These are phyloP conservation scores for Metarhizium anisopliae DNA, from an alignment of 2,329 filamentous ascomycete genomes.

Conservation along the genomic window DNA sequence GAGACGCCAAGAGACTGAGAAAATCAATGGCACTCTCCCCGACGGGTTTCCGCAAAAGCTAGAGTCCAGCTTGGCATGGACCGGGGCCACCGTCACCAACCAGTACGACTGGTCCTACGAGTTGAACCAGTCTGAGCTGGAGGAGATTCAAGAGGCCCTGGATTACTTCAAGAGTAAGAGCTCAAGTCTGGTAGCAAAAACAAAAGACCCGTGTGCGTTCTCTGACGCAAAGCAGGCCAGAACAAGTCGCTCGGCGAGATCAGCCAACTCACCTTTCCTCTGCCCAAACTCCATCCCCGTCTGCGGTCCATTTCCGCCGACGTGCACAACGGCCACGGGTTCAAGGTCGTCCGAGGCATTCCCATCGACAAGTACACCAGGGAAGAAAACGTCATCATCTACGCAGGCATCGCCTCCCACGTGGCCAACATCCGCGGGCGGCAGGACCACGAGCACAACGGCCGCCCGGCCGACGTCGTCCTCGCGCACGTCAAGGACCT, in stretches of 20 bases:
- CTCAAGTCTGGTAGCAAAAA: background rate
- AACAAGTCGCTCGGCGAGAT: slow-evolving; percentile 27
- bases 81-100: slow-evolving; percentile 37
- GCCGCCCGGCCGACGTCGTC: slow-evolving; percentile 40
- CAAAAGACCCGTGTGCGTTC: background rate
- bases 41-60: slow-evolving; percentile 40
- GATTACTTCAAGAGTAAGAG: slow-evolving; percentile 27
- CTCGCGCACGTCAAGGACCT: slow-evolving; percentile 57
- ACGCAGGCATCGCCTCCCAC: slow-evolving; percentile 50
- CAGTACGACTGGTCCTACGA: slow-evolving; percentile 45
- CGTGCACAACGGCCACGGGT: slow-evolving; percentile 49
- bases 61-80: slow-evolving; percentile 46
- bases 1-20: slow-evolving; percentile 31
- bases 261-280: slow-evolving; percentile 42
- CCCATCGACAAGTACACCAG: slow-evolving; percentile 40
- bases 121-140: slow-evolving; percentile 35
- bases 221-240: slow-evolving; percentile 19
- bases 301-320: slow-evolving; percentile 44
- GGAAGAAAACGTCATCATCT: slow-evolving; percentile 51
- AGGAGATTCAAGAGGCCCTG: slow-evolving; percentile 37
- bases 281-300: slow-evolving; percentile 39
- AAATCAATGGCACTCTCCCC: slow-evolving; percentile 32
- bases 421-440: slow-evolving; percentile 44
- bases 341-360: slow-evolving; percentile 52
- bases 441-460: slow-evolving; percentile 38